These are phyloP conservation scores for Trametes sanguinea DNA, from an alignment of 768 basidiomycete genomes.

Conservation along the genomic window DNA sequence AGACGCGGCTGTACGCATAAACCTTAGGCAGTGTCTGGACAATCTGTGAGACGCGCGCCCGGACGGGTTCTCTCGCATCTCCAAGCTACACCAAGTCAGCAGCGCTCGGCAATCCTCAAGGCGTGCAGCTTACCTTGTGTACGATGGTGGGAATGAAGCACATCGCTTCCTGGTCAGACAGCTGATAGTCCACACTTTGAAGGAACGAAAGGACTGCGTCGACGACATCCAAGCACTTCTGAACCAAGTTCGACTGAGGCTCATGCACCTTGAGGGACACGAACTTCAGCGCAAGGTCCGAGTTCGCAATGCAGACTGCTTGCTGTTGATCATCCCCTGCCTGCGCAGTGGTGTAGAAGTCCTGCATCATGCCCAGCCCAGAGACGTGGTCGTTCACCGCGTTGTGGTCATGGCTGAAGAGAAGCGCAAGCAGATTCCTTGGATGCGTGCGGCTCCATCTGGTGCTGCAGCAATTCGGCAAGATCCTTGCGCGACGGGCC, in stretches of 20 bases:
- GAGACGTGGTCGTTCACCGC: constrained; percentile 89
- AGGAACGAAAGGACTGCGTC: constrained; percentile 79
- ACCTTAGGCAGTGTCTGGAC: constrained; percentile 85
- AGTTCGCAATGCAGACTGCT: constrained; percentile 76
- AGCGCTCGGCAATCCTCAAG: background rate
- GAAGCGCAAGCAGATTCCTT: constrained; percentile 70
- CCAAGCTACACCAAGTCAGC: constrained; percentile 64
- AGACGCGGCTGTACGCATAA: constrained; percentile 91
- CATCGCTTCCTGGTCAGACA: constrained; percentile 83
- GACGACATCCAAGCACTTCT: constrained; percentile 86
- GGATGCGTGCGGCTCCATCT: constrained; percentile 87
- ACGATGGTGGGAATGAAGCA: constrained; percentile 90
- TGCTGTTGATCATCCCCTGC: constrained; percentile 59
- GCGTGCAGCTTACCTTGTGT: constrained; percentile 62
- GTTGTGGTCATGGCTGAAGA: constrained; percentile 96
- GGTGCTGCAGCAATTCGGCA: constrained; percentile 79
- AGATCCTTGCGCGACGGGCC: constrained; percentile 86
- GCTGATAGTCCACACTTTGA: constrained; percentile 68
- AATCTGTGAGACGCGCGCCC: constrained; percentile 78
- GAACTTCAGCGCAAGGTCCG: constrained; percentile 93
- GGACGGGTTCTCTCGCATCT: constrained; percentile 83
- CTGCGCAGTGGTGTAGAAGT: constrained; percentile 67
- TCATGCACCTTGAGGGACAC: constrained; percentile 87
- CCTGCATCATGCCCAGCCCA: constrained; percentile 73
- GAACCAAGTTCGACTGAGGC: constrained; percentile 85